Conservation (phyloP, 108 stramenopile genomes). For the Epithemia pelagica region DNA sequence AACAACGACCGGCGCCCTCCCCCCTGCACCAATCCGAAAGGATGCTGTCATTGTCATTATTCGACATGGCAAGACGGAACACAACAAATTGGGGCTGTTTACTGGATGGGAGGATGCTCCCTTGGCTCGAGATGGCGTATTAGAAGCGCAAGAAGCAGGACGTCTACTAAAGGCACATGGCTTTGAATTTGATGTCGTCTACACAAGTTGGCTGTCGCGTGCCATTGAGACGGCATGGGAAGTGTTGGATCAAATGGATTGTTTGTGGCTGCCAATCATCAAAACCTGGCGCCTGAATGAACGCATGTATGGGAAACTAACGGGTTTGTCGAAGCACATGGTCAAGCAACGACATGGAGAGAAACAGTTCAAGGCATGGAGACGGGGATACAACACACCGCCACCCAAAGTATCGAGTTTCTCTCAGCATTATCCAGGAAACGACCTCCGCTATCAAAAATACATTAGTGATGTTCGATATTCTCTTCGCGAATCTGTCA, state of each 20-base stretch:
- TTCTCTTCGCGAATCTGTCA: constrained; percentile 63
- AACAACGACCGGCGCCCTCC: constrained; percentile 24
- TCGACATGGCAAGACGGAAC: constrained; percentile 88
- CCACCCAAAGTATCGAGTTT: constrained; percentile 80
- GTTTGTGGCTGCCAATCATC: constrained; percentile 88
- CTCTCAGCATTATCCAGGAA: constrained; percentile 76
- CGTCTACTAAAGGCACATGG: constrained; percentile 69
- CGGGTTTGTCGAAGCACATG: constrained; percentile 90
- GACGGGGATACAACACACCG: constrained; percentile 69
- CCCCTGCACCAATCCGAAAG: constrained; percentile 16
- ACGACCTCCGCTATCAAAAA: constrained; percentile 78
- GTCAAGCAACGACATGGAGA: constrained; percentile 87
- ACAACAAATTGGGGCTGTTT: constrained; percentile 90
- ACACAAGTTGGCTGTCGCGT: constrained; percentile 93
- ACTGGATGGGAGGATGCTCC: constrained; percentile 76
- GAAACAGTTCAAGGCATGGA: constrained; percentile 89
- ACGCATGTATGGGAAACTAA: constrained; percentile 30
- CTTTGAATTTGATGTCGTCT: constrained; percentile 94
- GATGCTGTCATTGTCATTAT: constrained; percentile 85
- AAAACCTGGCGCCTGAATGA: constrained; percentile 58
- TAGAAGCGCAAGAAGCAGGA: constrained; percentile 84
- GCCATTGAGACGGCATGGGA: constrained; percentile 82
- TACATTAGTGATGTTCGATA: constrained; percentile 72
- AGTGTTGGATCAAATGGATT: constrained; percentile 88
- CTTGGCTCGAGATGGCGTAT: constrained; percentile 79